Evolutionary conservation across 345 rosid species (phyloP).

Genomic region (Populus simonii): DNA sequence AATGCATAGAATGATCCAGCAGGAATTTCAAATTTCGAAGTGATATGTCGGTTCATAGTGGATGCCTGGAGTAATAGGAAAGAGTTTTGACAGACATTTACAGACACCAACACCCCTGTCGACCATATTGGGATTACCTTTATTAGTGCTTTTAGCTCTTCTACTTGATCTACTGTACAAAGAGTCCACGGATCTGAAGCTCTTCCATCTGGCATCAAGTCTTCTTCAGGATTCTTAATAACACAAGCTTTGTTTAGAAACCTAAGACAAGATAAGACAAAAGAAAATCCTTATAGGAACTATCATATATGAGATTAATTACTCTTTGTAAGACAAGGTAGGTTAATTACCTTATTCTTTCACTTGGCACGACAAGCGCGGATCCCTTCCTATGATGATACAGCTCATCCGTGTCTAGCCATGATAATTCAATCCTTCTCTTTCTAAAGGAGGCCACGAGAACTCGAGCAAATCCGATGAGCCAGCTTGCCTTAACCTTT

Average conservation of each 20-base stretch:
- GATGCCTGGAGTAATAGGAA: conserved; percentile 63
- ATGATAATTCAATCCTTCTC: conserved; percentile 21
- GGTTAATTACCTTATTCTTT: conserved; percentile 34
- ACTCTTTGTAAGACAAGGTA: no score
- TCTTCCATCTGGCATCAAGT: conserved; percentile 53
- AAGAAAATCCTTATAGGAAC: background rate
- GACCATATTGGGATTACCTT: conserved; percentile 71
- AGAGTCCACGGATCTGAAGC: conserved; percentile 72
- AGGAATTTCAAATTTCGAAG: conserved; percentile 59
- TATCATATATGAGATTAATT: no score
- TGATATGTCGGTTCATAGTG: conserved; percentile 64
- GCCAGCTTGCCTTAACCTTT: conserved; percentile 30
- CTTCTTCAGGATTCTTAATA: conserved; percentile 43
- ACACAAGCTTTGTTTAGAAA: conserved; percentile 74
- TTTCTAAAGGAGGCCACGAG: conserved; percentile 33
- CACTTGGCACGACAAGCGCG: conserved; percentile 26
- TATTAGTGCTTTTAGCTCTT: conserved; percentile 68
- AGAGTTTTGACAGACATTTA: conserved; percentile 56
- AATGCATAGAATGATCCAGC: conserved; percentile 74
- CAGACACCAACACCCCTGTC: conserved; percentile 63
- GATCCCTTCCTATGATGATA: conserved; percentile 25
- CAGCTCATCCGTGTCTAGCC: background rate
- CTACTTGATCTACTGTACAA: conserved; percentile 74
- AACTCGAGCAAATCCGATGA: conserved; percentile 47
- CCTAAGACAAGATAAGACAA: conserved; percentile 23